A percentile compares a stretch with the other conserved stretches of the same genome.
phyloP scores from a whole-genome alignment of 768 basidiomycete species.

The Thelephora ganbajun region DNA sequence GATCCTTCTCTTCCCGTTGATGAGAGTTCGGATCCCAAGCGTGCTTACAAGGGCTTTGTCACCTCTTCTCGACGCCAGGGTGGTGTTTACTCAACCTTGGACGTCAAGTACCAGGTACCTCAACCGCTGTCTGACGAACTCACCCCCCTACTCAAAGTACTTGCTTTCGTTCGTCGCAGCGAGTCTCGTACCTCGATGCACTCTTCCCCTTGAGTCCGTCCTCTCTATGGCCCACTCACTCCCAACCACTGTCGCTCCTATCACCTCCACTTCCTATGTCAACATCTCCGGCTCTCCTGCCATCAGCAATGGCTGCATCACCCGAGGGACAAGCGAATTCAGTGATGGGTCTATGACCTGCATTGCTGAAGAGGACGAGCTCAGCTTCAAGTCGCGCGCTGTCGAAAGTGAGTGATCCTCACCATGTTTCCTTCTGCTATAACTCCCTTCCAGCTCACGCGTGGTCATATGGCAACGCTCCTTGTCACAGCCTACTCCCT shows the following conservation, averaged over 20 bases:
- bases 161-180: constrained; percentile 40
- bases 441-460: constrained; percentile 35
- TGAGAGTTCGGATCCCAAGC: constrained; percentile 19
- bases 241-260: constrained; percentile 17
- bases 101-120: constrained; percentile 12
- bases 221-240: constrained; percentile 21
- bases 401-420: constrained; percentile 35
- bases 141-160: constrained; percentile 30
- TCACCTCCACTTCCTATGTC: neutral
- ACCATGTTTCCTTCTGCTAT: constrained; percentile 1
- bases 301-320: constrained; percentile 19
- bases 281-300: neutral
- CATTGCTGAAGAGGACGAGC: constrained; percentile 17
- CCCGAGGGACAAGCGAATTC: constrained; percentile 15
- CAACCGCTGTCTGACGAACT: neutral
- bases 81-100: constrained; percentile 36
- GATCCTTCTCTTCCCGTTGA: constrained; percentile 9
- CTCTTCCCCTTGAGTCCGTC: constrained; percentile 18
- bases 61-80: constrained; percentile 36
- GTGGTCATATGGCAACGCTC: constrained; percentile 65
- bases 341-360: constrained; percentile 10
- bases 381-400: constrained; percentile 14
- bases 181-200: constrained; percentile 32
- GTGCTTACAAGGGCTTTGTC: constrained; percentile 30
- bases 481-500: constrained; percentile 4